Evolutionary conservation across 2,329 filamentous ascomycete genomes (phyloP), one percentile per base, ranked within the genome.

Genomic region (Cephalotrichum gorgonifer): DNA sequence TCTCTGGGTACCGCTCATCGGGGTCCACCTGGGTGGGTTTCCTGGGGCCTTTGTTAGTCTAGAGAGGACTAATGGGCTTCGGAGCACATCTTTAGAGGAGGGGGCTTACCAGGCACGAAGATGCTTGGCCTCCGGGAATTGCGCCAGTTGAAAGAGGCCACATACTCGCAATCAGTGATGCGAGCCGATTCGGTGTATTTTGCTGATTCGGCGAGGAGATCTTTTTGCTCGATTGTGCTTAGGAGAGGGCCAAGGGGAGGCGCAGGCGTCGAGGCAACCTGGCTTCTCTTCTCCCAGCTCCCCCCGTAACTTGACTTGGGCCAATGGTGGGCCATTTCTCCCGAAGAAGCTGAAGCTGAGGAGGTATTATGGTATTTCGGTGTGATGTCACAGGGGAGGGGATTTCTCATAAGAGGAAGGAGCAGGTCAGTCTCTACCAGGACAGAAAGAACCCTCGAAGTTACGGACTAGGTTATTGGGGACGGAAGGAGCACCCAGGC

Each of bases 81-180:
- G n/a, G n/a, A n/a, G n/a, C n/a, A n/a, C n/a, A n/a, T n/a, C n/a
- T n/a, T n/a, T 11, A 7, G 8, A 3, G 17, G n/a, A 22, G 31
- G 20, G 15, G 22, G 14, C 28, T 35, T 22, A 46, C 44, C 44
- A 12, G 44, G 44, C 12, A 46, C 30, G 28, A 46, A 17, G 20
- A 46, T 17, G 14, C 15, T 27, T 12, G 44, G 44, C 22, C 27
- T 46, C 30, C 14, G 8, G 20, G 26, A 12, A 20, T 22, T 23
- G 25, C 28, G 15, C 45, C 45, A 47, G 27, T 27, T 39, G 35
- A 39, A 47, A 9, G 45, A 47, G 14, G 45, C 45, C 23, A 39
- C 22, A 25, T 39, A 47, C 45, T 47, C 25, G 23, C 45, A 47
- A 17, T 47, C 45, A 4, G 33, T 47, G 22, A 39, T 47, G 14